phyloP scores from a whole-genome alignment of 2,329 filamentous ascomycete genomes.

The Ophiostoma triangulosporum region DNA sequence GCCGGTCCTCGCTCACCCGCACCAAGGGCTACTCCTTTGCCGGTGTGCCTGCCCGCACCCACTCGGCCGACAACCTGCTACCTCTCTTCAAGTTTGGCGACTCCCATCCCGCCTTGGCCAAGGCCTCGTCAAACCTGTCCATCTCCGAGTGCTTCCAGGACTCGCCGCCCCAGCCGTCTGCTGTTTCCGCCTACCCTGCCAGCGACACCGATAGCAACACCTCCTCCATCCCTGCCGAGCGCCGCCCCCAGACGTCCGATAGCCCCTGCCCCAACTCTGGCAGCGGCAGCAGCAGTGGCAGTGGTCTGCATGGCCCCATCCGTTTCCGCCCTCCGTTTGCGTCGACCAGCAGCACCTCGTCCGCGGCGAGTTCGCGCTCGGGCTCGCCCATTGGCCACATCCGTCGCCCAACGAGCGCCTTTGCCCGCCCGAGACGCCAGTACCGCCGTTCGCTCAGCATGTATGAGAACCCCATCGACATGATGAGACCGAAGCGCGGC shows the following conservation, averaged over 20 bases:
- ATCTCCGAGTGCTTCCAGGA: constrained; percentile 69
- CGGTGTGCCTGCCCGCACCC: constrained; percentile 40
- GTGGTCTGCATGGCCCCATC: constrained; percentile 40
- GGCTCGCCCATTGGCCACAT: constrained; percentile 62
- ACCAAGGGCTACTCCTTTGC: constrained; percentile 63
- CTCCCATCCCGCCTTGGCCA: constrained; percentile 8
- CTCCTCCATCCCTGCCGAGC: constrained; percentile 30
- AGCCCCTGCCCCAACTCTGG: constrained; percentile 36
- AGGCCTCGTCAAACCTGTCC: constrained; percentile 45
- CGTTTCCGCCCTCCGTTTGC: constrained; percentile 54
- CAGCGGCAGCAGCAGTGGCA: background rate
- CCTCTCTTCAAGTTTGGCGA: constrained; percentile 64
- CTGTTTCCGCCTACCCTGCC: no score
- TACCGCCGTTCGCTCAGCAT: constrained; percentile 91
- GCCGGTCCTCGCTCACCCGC: constrained; percentile 61
- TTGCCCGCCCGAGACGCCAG: constrained; percentile 69
- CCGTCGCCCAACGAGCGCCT: constrained; percentile 59
- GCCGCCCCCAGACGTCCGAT: constrained; percentile 45
- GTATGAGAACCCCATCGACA: constrained; percentile 85
- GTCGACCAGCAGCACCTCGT: constrained; percentile 32
- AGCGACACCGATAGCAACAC: background rate
- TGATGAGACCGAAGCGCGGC: constrained; percentile 66
- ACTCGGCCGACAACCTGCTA: constrained; percentile 46
- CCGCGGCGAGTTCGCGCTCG: constrained; percentile 35
- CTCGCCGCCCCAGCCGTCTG: constrained; percentile 51